Evolutionary conservation across 805 yeast species (phyloP).

Genomic region (Saturnispora gosingensis): DNA sequence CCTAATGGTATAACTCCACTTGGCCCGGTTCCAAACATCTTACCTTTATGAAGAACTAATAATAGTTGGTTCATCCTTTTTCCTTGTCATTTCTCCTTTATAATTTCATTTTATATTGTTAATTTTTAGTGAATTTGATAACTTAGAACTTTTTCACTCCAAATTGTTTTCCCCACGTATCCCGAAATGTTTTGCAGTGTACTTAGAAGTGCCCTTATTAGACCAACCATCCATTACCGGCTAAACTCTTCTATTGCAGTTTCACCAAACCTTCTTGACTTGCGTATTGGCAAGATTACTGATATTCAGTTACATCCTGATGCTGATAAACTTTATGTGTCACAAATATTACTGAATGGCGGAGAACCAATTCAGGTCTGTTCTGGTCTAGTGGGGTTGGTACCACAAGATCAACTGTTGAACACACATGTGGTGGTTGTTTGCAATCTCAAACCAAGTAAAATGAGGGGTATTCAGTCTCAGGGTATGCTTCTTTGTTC

Average conservation of each 20-base stretch:
- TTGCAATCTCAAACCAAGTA: constrained; percentile 49
- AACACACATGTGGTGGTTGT: constrained; percentile 41
- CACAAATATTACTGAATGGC: constrained; percentile 28
- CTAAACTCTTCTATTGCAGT: constrained; percentile 1
- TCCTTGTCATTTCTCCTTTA: neutral
- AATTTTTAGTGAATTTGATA: neutral
- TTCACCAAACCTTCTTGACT: constrained; percentile 18
- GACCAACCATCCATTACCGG: neutral
- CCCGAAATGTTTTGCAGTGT: neutral
- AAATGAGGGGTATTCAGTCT: constrained; percentile 52
- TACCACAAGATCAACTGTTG: constrained; percentile 32
- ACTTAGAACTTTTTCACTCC: neutral
- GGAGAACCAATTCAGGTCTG: constrained; percentile 34
- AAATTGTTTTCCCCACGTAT: neutral
- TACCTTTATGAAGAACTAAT: constrained; percentile 29
- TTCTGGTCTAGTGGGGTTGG: constrained; percentile 45
- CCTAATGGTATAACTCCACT: constrained; percentile 77
- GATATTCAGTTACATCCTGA: constrained; percentile 41
- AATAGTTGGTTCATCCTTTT: neutral
- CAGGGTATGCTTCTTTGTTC: constrained; percentile 67
- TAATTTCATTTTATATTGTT: neutral
- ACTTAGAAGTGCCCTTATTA: neutral
- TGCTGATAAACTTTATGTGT: constrained; percentile 53
- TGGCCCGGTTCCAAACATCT: constrained; percentile 79
- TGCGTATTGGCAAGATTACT: constrained; percentile 40